Evolutionary conservation across 805 yeast genomes (phyloP), one percentile per base, ranked within the genome.

Genomic region (Kuraishia piskuri): DNA sequence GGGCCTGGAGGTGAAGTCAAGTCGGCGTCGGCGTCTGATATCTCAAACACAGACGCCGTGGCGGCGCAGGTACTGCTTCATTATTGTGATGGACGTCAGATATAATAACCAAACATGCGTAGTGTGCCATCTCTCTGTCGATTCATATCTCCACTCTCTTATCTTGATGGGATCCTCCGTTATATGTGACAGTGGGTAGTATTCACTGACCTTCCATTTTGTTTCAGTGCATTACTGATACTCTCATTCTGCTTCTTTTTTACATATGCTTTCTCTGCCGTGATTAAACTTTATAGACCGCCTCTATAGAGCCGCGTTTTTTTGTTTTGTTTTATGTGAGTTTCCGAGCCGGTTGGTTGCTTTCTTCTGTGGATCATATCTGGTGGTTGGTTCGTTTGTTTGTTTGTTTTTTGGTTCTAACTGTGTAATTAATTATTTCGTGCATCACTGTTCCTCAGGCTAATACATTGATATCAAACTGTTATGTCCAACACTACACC

Each of bases 1-100:
- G 64, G 65, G 2, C 68, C 71, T 10, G 59, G 67, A 31, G 73
- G 73, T 12, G 71, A 68, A 55, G 58, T 69, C 7, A 64, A 62
- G 37, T 53, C 59, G 24, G 24, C 52, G 1, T 54, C 57, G 10
- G 53, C 56, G 14, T 44, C 53, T 7, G 69, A 63, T 49, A 59
- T 66, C 36, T 59, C 58, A 21, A 52, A 64, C 10, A 64, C 66
- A 2, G 71, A 68, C 47, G 63, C 65, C n/a, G 56, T 60, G 22
- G 60, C 66, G 49, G 62, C 66, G 37, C 63, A 64, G 22, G 59
- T 58, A 20, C 54, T 65, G 26, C 56, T 60, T 19, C 66, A 64
- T 44, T 63, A 60, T 17, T 54, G 59, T 8, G 49, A 57, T 37
- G 61, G 61, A 19, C 56, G 61, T 44, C 53, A 56, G 48, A 25